A percentile compares a stretch with the other conserved stretches of the same genome.
These are phyloP conservation scores for Pseudocercospora musae DNA, from an alignment of 2,329 filamentous ascomycete genomes.

Conservation along the genomic window DNA sequence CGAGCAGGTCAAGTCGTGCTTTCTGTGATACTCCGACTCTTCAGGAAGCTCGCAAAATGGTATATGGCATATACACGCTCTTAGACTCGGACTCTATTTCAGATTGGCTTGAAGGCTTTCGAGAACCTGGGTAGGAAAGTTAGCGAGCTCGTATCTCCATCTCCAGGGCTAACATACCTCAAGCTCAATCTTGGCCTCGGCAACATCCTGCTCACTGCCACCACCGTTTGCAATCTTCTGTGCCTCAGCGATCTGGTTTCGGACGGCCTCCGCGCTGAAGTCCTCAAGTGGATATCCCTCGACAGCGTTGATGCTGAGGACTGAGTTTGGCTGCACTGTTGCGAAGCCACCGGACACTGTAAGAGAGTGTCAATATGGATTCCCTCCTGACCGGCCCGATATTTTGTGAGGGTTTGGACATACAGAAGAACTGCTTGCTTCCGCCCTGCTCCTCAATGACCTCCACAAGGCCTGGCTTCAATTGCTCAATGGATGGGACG, in stretches of 20 bases:
- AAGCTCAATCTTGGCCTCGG: slow-evolving; percentile 98
- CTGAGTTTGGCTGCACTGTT: slow-evolving; percentile 90
- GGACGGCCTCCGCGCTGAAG: slow-evolving; percentile 90
- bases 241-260: slow-evolving; percentile 85
- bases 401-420: slow-evolving; percentile 40
- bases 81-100: slow-evolving; percentile 60
- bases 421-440: slow-evolving; percentile 98
- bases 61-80: slow-evolving; percentile 29
- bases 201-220: slow-evolving; percentile 95
- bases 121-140: slow-evolving; percentile 58
- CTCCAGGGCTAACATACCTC: slow-evolving; percentile 58
- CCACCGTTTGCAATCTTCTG: slow-evolving; percentile 89
- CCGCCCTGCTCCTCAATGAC: slow-evolving; percentile 87
- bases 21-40: neutral
- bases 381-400: too few species aligned
- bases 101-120: slow-evolving; percentile 77
- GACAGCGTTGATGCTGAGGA: slow-evolving; percentile 96
- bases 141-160: neutral
- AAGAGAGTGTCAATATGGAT: too few species aligned
- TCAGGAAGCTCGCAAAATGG: slow-evolving; percentile 16
- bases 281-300: slow-evolving; percentile 94
- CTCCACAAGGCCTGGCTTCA: slow-evolving; percentile 94
- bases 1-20: neutral
- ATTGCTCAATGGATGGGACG: slow-evolving; percentile 97
- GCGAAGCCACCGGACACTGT: slow-evolving; percentile 95